A percentile compares a stretch with the other conserved stretches of the same genome.
These are phyloP conservation scores for Crithidia brevicula DNA, from an alignment of 208 protist species.

Conservation along the genomic window DNA sequence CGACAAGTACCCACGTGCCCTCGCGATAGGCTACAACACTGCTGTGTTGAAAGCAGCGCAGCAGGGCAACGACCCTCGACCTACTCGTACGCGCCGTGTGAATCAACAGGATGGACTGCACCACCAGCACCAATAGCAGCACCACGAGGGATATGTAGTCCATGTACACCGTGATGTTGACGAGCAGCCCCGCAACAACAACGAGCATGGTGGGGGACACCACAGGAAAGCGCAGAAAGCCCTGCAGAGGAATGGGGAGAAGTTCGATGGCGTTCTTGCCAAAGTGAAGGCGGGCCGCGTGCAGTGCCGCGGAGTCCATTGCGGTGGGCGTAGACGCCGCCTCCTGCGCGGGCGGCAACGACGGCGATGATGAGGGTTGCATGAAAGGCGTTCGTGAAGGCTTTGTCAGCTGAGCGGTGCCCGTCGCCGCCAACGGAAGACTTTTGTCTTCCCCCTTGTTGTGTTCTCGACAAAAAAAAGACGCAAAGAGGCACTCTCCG, in stretches of 20 bases:
- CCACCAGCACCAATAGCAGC: not conserved
- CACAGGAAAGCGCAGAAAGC: not conserved
- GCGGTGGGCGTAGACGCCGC: not conserved
- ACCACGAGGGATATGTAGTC: not conserved
- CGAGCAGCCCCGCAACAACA: not conserved
- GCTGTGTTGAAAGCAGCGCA: constrained; percentile 2
- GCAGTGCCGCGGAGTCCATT: constrained; percentile 23
- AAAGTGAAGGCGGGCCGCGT: constrained; percentile 3
- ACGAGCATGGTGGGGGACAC: constrained; percentile 4
- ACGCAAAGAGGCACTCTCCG: too few relatives aligned
- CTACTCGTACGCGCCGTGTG: not conserved
- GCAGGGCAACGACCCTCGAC: constrained; percentile 9
- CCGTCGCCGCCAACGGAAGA: too few relatives aligned
- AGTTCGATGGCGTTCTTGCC: constrained; percentile 29
- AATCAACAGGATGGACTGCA: not conserved
- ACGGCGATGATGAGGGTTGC: not conserved
- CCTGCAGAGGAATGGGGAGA: not conserved
- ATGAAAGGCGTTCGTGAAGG: too few relatives aligned
- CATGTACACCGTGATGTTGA: not conserved
- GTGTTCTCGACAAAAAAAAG: too few relatives aligned
- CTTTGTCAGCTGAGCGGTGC: too few relatives aligned
- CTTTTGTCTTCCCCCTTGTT: too few relatives aligned
- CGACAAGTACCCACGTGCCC: constrained; percentile 64
- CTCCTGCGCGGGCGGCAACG: not conserved
- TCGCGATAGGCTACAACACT: constrained; percentile 72